Conservation (phyloP, 352 stramenopile genomes). For the Phytopythium litorale region DNA sequence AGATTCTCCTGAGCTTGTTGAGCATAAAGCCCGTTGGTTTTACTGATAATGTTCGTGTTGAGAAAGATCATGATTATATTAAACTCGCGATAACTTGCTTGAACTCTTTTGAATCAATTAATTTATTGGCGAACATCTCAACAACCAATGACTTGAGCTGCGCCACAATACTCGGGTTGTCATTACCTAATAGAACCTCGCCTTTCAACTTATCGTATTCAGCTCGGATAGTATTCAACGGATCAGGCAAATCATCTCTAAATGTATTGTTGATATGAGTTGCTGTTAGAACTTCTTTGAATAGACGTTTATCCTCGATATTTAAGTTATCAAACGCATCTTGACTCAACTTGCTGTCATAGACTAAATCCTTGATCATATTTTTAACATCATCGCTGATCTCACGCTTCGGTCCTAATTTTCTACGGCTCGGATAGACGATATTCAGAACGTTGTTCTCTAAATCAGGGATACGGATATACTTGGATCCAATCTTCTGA, state of each 20-base stretch:
- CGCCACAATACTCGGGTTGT: constrained; percentile 8
- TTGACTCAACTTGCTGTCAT: constrained; percentile 8
- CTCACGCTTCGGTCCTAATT: constrained; percentile 7
- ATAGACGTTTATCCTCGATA: constrained; percentile 9
- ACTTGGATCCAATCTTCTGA: constrained; percentile 9
- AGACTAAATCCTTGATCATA: constrained; percentile 9
- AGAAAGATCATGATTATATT: constrained; percentile 7
- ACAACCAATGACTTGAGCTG: constrained; percentile 9
- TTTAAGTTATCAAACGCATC: constrained; percentile 7
- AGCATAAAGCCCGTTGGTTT: too few relatives aligned
- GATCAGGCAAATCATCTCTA: constrained; percentile 9
- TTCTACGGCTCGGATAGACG: constrained; percentile 6
- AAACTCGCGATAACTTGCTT: constrained; percentile 6
- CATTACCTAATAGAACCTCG: constrained; percentile 10
- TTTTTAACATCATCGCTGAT: constrained; percentile 9
- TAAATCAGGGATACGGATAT: constrained; percentile 14
- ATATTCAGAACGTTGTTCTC: constrained; percentile 8
- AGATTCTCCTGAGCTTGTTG: too few relatives aligned
- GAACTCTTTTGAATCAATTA: constrained; percentile 11
- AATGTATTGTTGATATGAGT: constrained; percentile 13
- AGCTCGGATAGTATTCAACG: background rate
- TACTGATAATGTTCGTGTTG: too few relatives aligned
- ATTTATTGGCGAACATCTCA: constrained; percentile 10
- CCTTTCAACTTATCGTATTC: constrained; percentile 13
- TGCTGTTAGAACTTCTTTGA: constrained; percentile 10